Percentiles rank a stretch among this genome's conserved stretches.
These are phyloP conservation scores for Lentinula sp. DNA, from an alignment of 768 basidiomycete genomes.

Conservation along the genomic window DNA sequence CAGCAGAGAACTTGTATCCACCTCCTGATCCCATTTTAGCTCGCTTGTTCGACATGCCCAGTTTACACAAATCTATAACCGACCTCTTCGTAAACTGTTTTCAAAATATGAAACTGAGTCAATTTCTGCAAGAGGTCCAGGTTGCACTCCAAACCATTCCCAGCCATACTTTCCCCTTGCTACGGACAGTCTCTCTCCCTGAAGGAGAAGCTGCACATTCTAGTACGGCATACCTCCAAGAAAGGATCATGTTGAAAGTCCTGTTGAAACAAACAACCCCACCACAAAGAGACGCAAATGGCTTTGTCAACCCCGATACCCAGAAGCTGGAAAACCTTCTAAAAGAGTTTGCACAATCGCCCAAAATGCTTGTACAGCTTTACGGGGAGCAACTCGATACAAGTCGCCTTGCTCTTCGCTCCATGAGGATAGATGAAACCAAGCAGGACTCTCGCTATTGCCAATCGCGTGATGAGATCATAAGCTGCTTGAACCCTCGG, in stretches of 20 bases:
- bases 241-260: background rate
- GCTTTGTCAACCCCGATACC: background rate
- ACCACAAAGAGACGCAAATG: background rate
- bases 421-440: too few species aligned
- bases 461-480: background rate
- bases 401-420: constrained; percentile 7
- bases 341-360: background rate
- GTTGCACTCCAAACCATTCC: background rate
- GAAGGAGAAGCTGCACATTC: background rate
- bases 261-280: background rate
- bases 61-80: background rate
- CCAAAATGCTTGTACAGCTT: constrained; percentile 7
- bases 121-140: background rate
- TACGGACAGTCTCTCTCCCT: background rate
- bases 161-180: background rate
- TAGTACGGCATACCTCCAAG: background rate
- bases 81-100: background rate
- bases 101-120: background rate
- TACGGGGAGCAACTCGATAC: constrained; percentile 10
- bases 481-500: constrained; percentile 4
- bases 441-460: background rate
- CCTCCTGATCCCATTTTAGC: background rate
- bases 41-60: background rate
- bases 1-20: background rate
- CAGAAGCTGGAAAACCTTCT: background rate